These are phyloP conservation scores for Calonectria pseudoreteaudii DNA, from an alignment of 2,329 filamentous ascomycete genomes.

Conservation along the genomic window DNA sequence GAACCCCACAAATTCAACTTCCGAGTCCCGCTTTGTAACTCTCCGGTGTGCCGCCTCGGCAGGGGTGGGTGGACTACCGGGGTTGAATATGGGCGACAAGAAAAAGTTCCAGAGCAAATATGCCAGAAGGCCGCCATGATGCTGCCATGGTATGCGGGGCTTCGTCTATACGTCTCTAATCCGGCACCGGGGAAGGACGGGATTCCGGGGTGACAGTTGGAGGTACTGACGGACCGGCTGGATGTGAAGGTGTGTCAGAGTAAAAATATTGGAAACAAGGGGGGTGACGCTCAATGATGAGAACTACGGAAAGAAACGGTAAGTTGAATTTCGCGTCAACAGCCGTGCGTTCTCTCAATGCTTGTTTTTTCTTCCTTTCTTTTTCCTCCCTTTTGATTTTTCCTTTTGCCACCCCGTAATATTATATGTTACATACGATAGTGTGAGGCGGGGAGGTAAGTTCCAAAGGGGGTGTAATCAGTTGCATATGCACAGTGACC, in stretches of 20 bases:
- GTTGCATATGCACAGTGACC: slow-evolving; percentile 24
- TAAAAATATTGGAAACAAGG: slow-evolving; percentile 18
- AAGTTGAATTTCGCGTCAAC: slow-evolving; percentile 23
- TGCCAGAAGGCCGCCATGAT: slow-evolving; percentile 13
- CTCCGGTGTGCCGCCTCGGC: slow-evolving; percentile 20
- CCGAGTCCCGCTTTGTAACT: slow-evolving; percentile 22
- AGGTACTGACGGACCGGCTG: slow-evolving; percentile 14
- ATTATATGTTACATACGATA: neutral
- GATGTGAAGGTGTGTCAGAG: slow-evolving; percentile 13
- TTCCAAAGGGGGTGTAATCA: slow-evolving; percentile 12
- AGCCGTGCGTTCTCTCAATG: neutral
- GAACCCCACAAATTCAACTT: slow-evolving; percentile 34
- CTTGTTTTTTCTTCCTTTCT: slow-evolving; percentile 10
- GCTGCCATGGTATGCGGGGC: slow-evolving; percentile 1
- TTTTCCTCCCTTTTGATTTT: neutral
- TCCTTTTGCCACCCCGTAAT: neutral
- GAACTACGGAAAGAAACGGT: slow-evolving; percentile 19
- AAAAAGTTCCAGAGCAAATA: slow-evolving; percentile 8
- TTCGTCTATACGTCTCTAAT: slow-evolving; percentile 23
- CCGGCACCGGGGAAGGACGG: slow-evolving; percentile 29
- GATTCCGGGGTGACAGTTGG: slow-evolving; percentile 21
- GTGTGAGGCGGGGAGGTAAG: neutral
- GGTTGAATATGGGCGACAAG: slow-evolving; percentile 14
- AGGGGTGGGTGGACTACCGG: slow-evolving; percentile 14
- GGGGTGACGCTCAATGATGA: neutral